Percentiles rank a stretch among this genome's conserved stretches.
phyloP scores from a whole-genome alignment of 139 green algal species.

The Desmodesmus armatus region DNA sequence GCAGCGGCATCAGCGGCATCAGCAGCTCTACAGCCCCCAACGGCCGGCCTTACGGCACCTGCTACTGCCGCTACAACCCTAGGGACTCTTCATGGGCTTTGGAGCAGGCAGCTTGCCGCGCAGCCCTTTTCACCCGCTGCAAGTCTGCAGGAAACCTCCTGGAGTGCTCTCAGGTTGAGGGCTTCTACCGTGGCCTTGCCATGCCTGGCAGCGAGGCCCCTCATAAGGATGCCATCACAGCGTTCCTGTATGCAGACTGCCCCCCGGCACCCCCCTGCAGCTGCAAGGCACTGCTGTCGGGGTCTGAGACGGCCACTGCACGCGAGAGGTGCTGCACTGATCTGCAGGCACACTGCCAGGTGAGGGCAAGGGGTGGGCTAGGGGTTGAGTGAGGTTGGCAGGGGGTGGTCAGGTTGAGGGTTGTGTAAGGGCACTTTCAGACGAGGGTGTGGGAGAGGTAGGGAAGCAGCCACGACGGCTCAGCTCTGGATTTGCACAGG shows the following conservation, averaged over 20 bases:
- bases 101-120: slow-evolving; percentile 9
- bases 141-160: not conserved
- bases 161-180: slow-evolving; percentile 16
- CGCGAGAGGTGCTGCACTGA: slow-evolving; percentile 16
- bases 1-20: not conserved
- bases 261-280: slow-evolving; percentile 19
- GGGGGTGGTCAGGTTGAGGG: too few relatives aligned
- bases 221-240: not conserved
- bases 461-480: too few relatives aligned
- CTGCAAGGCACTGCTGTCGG: not conserved
- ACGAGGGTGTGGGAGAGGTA: too few relatives aligned
- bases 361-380: too few relatives aligned
- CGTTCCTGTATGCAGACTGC: slow-evolving; percentile 36
- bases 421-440: too few relatives aligned
- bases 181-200: not conserved
- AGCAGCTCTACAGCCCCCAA: too few relatives aligned
- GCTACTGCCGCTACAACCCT: slow-evolving; percentile 29
- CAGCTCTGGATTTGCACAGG: too few relatives aligned
- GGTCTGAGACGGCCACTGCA: not conserved
- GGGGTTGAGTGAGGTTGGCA: too few relatives aligned
- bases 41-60: too few relatives aligned
- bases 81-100: not conserved
- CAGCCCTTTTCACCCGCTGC: not conserved
- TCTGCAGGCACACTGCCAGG: slow-evolving; percentile 16
- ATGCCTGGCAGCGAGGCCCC: not conserved